phyloP scores from a whole-genome alignment of 208 protist genomes.

The Leishmania major region DNA sequence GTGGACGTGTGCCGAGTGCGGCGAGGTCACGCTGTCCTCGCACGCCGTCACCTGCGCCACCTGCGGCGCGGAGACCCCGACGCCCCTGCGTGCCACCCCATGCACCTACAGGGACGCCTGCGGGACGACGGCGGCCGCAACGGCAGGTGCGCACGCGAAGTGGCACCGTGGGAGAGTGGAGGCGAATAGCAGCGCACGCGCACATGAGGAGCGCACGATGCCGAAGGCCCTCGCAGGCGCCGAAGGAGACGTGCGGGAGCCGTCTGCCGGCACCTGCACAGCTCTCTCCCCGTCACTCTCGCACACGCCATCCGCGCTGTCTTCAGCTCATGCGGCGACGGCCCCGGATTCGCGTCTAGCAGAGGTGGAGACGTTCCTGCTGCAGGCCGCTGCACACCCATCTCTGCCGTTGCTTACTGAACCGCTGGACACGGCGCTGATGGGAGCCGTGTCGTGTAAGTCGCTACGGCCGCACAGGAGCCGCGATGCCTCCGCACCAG shows the following conservation, averaged over 20 bases:
- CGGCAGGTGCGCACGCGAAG: not conserved
- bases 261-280: not conserved
- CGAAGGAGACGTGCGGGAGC: not conserved
- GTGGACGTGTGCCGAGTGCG: constrained; percentile 56
- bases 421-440: not conserved
- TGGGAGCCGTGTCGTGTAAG: not conserved
- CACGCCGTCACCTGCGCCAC: constrained; percentile 36
- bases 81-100: not conserved
- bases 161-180: not conserved
- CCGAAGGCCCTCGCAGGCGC: not conserved
- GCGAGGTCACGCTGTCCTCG: constrained; percentile 35
- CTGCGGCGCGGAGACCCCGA: constrained; percentile 30
- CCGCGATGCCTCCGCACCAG: not conserved
- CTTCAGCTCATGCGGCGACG: not conserved
- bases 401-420: not conserved
- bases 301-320: not conserved
- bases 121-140: not conserved
- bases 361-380: constrained; percentile 21
- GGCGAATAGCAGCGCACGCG: not conserved
- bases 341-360: constrained; percentile 3
- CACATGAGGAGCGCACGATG: not conserved
- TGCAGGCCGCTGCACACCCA: constrained; percentile 11
- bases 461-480: not conserved
- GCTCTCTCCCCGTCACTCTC: not conserved
- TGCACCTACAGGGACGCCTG: not conserved